phyloP scores from a whole-genome alignment of 2,329 filamentous ascomycete genomes.

The Cladophialophora bantiana region DNA sequence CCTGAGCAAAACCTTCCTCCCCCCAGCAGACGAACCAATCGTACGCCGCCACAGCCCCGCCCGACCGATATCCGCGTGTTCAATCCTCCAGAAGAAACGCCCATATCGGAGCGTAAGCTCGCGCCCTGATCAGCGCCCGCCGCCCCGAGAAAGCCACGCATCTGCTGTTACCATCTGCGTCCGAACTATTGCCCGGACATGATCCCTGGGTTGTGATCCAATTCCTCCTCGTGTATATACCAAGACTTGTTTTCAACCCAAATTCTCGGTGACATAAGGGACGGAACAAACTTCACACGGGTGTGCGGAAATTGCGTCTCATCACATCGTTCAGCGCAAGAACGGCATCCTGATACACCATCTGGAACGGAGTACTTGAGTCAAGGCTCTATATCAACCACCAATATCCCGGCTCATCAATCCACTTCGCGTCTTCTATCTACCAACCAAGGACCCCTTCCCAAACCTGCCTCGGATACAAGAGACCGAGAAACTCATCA shows the following conservation, averaged over 20 bases:
- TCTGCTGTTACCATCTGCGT: constrained; percentile 13
- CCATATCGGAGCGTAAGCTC: constrained; percentile 17
- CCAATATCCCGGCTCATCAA: constrained; percentile 10
- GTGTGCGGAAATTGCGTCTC: constrained; percentile 17
- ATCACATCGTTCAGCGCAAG: background rate
- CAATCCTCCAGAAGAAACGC: constrained; percentile 14
- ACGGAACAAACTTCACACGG: constrained; percentile 17
- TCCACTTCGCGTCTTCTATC: constrained; percentile 14
- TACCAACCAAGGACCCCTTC: constrained; percentile 5
- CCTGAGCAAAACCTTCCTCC: background rate
- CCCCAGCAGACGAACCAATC: constrained; percentile 16
- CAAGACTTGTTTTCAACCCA: background rate
- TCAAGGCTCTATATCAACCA: constrained; percentile 24
- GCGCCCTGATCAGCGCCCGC: constrained; percentile 1
- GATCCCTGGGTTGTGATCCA: background rate
- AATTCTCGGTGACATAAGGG: constrained; percentile 9
- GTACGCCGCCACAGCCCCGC: constrained; percentile 10
- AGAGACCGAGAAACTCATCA: background rate
- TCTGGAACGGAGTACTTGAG: background rate
- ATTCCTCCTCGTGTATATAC: constrained; percentile 17
- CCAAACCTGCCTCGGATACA: background rate
- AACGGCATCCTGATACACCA: background rate
- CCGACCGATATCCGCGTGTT: constrained; percentile 18
- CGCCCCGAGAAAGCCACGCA: constrained; percentile 18
- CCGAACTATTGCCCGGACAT: constrained; percentile 30